Evolutionary conservation across 1,284 basidiomycete species (phyloP), one percentile per base, ranked within the genome.

Genomic region (Rhodotorula sp.): DNA sequence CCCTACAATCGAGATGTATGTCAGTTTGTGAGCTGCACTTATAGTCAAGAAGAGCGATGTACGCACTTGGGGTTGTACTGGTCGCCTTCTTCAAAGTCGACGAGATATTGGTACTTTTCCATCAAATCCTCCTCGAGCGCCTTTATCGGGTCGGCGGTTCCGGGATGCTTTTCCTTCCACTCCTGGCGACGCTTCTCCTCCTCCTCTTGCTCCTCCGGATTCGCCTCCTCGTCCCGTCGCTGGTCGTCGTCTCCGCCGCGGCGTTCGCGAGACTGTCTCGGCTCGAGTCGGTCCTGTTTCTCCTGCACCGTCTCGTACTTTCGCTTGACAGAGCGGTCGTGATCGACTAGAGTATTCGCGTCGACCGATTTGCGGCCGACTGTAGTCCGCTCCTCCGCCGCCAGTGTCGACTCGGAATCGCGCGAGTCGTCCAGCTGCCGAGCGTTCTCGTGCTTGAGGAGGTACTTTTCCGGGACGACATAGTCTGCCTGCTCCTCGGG

Each of bases 41-140:
- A 34, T 15, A 21, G 26, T 7, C 21, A 23, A 3, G 52, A n/a
- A 23, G 29, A 16, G 26, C 10, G 2, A 8, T 18, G n/a, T 29
- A 65, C 75, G 58, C 56, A 77, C 77, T 75, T 77, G 14, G 82
- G 82, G 69, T 81, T 80, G 34, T 79, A 81, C 14, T 77, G 79
- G 65, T 83, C 82, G n/a, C 49, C 60, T 14, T 78, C 74, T 18
- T 75, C 61, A 39, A 63, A 73, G 15, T 58, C 58, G 48, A 71
- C 69, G 12, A 73, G 62, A 52, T 67, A 71, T 31, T 70, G 74
- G 46, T 73, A 67, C 51, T 72, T 68, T 3, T 67, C 70, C 34
- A 66, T 65, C 8, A 68, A 46, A 7, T 31, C 67, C n/a, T 72
- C 66, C n/a, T 58, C 21, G 58, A 51, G 52, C 18, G 70, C 70